Evolutionary conservation across 352 stramenopile genomes (phyloP).

Genomic region (Phytophthora pisi): DNA sequence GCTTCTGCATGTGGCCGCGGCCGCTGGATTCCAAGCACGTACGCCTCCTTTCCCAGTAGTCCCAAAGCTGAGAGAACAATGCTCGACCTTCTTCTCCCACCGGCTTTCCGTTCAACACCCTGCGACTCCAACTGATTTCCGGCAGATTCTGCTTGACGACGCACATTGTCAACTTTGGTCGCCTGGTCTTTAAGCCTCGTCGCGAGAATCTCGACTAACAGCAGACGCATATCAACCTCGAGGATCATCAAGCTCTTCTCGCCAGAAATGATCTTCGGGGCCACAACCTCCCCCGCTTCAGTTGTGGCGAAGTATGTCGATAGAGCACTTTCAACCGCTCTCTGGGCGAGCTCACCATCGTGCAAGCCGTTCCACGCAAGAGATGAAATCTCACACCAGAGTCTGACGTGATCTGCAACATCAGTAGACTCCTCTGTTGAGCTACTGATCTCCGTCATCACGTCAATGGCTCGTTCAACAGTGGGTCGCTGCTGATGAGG

Average conservation of each 20-base stretch:
- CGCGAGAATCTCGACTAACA: constrained; percentile 58
- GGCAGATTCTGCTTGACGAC: constrained; percentile 7
- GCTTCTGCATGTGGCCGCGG: constrained; percentile 10
- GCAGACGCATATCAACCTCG: constrained; percentile 58
- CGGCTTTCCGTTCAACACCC: background rate
- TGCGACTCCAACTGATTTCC: constrained; percentile 13
- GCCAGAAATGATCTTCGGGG: constrained; percentile 21
- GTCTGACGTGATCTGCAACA: constrained; percentile 30
- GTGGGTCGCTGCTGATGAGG: constrained; percentile 28
- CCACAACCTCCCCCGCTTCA: constrained; percentile 16
- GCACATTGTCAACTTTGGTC: constrained; percentile 14
- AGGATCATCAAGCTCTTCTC: constrained; percentile 62
- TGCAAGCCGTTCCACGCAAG: constrained; percentile 54
- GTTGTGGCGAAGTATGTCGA: constrained; percentile 41
- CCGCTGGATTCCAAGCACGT: constrained; percentile 47
- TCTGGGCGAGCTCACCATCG: constrained; percentile 35
- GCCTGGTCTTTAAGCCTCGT: constrained; percentile 41
- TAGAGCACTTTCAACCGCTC: constrained; percentile 39
- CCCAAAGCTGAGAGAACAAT: constrained; percentile 31
- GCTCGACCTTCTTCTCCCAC: constrained; percentile 7
- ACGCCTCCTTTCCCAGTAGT: constrained; percentile 29
- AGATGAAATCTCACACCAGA: constrained; percentile 54
- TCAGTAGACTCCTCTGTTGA: background rate
- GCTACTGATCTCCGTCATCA: constrained; percentile 24
- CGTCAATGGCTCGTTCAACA: constrained; percentile 31